Conservation (phyloP, 495 filamentous ascomycete species). For the Penicillium longicatenatum region DNA sequence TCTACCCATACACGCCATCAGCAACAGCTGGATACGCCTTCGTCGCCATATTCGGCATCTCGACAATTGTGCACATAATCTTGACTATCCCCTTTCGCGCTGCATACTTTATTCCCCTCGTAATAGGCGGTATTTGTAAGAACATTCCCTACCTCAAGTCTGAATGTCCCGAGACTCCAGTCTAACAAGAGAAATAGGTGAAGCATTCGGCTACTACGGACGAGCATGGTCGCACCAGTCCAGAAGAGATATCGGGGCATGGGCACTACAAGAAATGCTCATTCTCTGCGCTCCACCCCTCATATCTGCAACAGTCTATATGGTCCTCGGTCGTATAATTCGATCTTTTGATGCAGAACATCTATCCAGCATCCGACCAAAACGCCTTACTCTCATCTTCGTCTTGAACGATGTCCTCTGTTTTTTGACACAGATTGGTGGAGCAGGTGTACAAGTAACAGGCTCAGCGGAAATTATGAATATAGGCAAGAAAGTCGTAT, state of each 20-base stretch:
- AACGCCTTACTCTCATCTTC: constrained; percentile 35
- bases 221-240: constrained; percentile 40
- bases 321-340: constrained; percentile 57
- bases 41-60: constrained; percentile 47
- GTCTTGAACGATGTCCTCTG: constrained; percentile 41
- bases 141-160: background rate
- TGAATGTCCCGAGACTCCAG: background rate
- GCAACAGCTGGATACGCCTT: constrained; percentile 49
- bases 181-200: constrained; percentile 27
- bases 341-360: constrained; percentile 49
- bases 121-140: constrained; percentile 60
- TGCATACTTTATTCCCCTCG: constrained; percentile 58
- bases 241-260: constrained; percentile 30
- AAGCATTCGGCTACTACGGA: constrained; percentile 52
- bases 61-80: constrained; percentile 42
- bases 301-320: constrained; percentile 60
- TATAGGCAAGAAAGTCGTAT: constrained; percentile 36
- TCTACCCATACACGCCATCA: constrained; percentile 53
- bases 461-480: constrained; percentile 31
- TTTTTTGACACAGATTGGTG: constrained; percentile 37
- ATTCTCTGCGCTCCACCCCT: constrained; percentile 49
- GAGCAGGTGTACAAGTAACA: constrained; percentile 46
- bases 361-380: constrained; percentile 29
- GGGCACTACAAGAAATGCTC: constrained; percentile 47
- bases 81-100: constrained; percentile 44